Evolutionary conservation across 2,329 filamentous ascomycete genomes (phyloP).

Genomic region (Fusarium buharicum): DNA sequence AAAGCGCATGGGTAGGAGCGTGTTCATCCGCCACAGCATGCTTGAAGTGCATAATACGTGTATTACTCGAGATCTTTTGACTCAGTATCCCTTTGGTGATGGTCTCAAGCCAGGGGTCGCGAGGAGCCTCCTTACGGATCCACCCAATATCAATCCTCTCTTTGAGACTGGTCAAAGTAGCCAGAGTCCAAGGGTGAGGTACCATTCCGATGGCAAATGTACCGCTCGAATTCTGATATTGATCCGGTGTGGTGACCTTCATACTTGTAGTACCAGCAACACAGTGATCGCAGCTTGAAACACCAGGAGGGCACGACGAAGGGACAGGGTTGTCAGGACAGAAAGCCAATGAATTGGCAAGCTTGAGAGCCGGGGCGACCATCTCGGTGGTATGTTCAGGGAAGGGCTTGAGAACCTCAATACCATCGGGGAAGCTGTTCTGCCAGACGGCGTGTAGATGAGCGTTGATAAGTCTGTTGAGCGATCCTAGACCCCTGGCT

Average conservation of each 20-base stretch:
- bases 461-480: conserved; percentile 81
- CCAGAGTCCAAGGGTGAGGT: conserved; percentile 89
- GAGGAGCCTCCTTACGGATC: conserved; percentile 73
- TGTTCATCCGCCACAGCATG: conserved; percentile 78
- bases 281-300: conserved; percentile 78
- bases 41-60: conserved; percentile 80
- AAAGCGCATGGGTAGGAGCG: conserved; percentile 73
- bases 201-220: conserved; percentile 87
- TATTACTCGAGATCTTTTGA: conserved; percentile 66
- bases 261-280: conserved; percentile 68
- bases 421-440: conserved; percentile 77
- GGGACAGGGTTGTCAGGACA: conserved; percentile 80
- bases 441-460: conserved; percentile 91
- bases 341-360: conserved; percentile 78
- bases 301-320: conserved; percentile 85
- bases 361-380: conserved; percentile 73
- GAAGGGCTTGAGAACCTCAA: conserved; percentile 83
- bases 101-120: conserved; percentile 81
- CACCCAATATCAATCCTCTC: conserved; percentile 70
- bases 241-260: conserved; percentile 71
- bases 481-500: conserved; percentile 69
- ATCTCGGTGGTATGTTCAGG: conserved; percentile 79
- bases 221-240: conserved; percentile 76
- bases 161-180: conserved; percentile 71
- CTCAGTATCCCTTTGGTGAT: conserved; percentile 77